Evolutionary conservation across 2,329 filamentous ascomycete species (phyloP).

Genomic region (Allantophomopsis cytisporea): DNA sequence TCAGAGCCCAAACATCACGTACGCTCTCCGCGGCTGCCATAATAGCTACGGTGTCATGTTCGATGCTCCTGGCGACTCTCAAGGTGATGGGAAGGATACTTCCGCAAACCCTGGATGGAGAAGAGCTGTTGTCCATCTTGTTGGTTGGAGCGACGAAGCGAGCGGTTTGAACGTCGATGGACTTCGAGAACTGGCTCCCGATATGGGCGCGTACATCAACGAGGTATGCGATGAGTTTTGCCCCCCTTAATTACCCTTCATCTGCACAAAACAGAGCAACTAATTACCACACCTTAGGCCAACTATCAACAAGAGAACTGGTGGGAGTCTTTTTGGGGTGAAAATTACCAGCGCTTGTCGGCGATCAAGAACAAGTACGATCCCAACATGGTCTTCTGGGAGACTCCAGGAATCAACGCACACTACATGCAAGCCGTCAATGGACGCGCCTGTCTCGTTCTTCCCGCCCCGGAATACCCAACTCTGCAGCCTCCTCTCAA

Average conservation of each 20-base stretch:
- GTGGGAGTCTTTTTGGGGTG: slow-evolving; percentile 23
- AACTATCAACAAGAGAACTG: slow-evolving; percentile 21
- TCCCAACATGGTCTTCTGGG: slow-evolving; percentile 5
- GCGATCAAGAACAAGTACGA: slow-evolving; percentile 7
- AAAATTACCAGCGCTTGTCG: slow-evolving; percentile 6
- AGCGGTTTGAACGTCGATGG: no score
- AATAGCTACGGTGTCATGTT: not conserved
- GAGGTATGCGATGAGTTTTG: slow-evolving; percentile 5
- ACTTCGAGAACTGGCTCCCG: slow-evolving; percentile 11
- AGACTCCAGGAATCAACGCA: no score
- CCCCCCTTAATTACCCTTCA: not conserved
- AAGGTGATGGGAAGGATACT: not conserved
- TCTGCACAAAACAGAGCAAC: not conserved
- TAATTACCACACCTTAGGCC: slow-evolving; percentile 16
- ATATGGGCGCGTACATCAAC: slow-evolving; percentile 12
- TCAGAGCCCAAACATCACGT: no score
- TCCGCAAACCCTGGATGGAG: no score
- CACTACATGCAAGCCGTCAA: no score
- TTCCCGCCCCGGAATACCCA: no score
- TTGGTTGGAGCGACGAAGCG: no score
- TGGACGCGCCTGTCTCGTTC: no score
- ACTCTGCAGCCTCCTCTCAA: no score
- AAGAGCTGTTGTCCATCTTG: no score
- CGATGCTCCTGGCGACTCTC: not conserved
- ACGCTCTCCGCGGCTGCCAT: no score